A percentile compares a stretch with the other conserved stretches of the same genome.
Conservation (phyloP, 2,329 filamentous ascomycete genomes). For the Pseudopyricularia cyperi region DNA sequence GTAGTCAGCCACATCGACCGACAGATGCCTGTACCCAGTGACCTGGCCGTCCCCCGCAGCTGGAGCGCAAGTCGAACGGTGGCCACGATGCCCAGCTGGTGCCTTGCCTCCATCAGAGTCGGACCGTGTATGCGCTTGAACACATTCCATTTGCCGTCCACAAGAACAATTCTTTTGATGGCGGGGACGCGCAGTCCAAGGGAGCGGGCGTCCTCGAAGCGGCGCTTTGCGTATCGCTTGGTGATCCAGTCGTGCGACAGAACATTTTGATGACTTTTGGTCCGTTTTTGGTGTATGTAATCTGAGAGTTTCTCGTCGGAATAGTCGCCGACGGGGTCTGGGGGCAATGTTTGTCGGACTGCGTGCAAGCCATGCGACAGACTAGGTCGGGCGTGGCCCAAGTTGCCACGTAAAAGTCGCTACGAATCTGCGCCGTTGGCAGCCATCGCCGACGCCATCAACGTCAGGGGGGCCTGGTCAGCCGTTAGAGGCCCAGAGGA, state of each 20-base stretch:
- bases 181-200: not conserved
- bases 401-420: too few species aligned
- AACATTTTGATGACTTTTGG: too few species aligned
- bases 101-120: not conserved
- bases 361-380: too few species aligned
- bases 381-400: too few species aligned
- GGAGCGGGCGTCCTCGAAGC: not conserved
- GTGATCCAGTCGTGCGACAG: not conserved
- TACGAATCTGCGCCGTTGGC: too few species aligned
- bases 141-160: not conserved
- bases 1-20: not conserved
- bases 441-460: too few species aligned
- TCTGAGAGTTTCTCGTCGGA: too few species aligned
- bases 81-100: not conserved
- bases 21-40: not conserved
- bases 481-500: too few species aligned
- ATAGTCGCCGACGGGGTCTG: too few species aligned
- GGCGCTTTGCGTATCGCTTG: not conserved
- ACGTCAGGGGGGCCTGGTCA: too few species aligned
- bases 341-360: too few species aligned
- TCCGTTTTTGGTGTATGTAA: too few species aligned
- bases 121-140: not conserved
- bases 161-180: not conserved
- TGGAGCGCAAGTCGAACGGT: not conserved
- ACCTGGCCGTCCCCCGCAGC: not conserved